Percentiles rank a stretch among this genome's conserved stretches.
phyloP scores from a whole-genome alignment of 768 basidiomycete genomes.

The Russula ochroleuca region DNA sequence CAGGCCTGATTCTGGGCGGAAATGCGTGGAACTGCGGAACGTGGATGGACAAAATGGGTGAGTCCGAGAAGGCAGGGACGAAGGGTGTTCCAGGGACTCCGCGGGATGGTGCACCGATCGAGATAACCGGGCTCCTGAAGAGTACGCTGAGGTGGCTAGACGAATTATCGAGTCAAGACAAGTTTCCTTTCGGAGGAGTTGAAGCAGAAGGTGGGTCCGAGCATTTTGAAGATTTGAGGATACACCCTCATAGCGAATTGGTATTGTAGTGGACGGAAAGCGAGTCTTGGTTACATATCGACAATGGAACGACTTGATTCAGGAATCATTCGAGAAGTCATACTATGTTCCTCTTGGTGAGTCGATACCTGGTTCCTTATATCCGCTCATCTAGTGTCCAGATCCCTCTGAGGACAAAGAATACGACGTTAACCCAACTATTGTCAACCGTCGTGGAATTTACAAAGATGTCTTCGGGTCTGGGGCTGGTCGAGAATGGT shows the following conservation, averaged over 20 bases:
- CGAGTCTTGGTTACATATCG: conserved; percentile 74
- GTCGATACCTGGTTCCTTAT: conserved; percentile 26
- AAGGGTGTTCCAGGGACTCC: conserved; percentile 97
- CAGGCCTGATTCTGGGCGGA: conserved; percentile 86
- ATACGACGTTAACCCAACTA: conserved; percentile 61
- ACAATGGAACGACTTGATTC: conserved; percentile 85
- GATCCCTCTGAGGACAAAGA: conserved; percentile 67
- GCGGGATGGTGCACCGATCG: conserved; percentile 91
- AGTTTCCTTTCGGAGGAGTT: conserved; percentile 91
- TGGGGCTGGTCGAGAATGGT: conserved; percentile 83
- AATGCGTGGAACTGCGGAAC: conserved; percentile 85
- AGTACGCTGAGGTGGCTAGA: conserved; percentile 90
- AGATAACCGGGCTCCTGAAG: conserved; percentile 91
- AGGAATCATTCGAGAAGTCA: conserved; percentile 80
- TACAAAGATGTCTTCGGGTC: conserved; percentile 99
- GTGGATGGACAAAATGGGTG: conserved; percentile 99
- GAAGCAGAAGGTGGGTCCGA: conserved; percentile 60
- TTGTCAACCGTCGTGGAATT: conserved; percentile 88
- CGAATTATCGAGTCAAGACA: conserved; percentile 54
- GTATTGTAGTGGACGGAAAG: conserved; percentile 58
- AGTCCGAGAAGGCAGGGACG: conserved; percentile 84
- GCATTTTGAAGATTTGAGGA: not conserved
- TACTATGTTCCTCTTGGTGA: conserved; percentile 85
- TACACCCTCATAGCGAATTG: conserved; percentile 8
- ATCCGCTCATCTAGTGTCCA: conserved; percentile 30